A percentile compares a stretch with the other conserved stretches of the same genome.
Evolutionary conservation across 1,139 yeast species (phyloP).

Genomic region (Saccharomycopsis phalli): DNA sequence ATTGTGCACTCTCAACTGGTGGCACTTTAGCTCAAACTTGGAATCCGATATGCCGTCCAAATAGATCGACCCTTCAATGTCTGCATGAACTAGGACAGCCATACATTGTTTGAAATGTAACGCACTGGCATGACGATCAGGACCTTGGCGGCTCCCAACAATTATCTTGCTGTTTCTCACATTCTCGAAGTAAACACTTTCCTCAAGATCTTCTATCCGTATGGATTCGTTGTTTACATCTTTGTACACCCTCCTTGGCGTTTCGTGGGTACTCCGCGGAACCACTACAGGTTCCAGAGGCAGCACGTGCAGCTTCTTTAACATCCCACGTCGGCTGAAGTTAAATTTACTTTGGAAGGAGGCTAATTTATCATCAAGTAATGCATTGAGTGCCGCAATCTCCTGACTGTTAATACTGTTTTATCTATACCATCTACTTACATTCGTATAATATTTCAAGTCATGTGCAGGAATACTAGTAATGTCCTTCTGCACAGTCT

Average conservation of each 20-base stretch:
- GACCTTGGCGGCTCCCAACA: neutral
- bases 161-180: neutral
- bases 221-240: too few relatives aligned
- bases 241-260: too few relatives aligned
- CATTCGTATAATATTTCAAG: constrained; percentile 10
- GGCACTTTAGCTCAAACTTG: constrained; percentile 8
- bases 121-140: too few relatives aligned
- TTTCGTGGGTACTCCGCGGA: too few relatives aligned
- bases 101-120: neutral
- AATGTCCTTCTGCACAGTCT: too few relatives aligned
- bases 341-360: too few relatives aligned
- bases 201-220: too few relatives aligned
- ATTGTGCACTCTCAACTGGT: constrained; percentile 17
- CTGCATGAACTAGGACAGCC: neutral
- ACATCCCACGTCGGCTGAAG: too few relatives aligned
- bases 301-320: too few relatives aligned
- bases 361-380: too few relatives aligned
- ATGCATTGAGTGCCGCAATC: neutral
- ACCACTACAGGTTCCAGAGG: too few relatives aligned
- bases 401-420: constrained; percentile 3
- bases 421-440: neutral
- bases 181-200: neutral
- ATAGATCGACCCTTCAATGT: constrained; percentile 11
- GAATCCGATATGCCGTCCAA: constrained; percentile 3
- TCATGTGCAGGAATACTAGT: constrained; percentile 12